Base-by-base conservation (phyloP, 345 rosid genomes). In the Garcia nutans region DNA sequence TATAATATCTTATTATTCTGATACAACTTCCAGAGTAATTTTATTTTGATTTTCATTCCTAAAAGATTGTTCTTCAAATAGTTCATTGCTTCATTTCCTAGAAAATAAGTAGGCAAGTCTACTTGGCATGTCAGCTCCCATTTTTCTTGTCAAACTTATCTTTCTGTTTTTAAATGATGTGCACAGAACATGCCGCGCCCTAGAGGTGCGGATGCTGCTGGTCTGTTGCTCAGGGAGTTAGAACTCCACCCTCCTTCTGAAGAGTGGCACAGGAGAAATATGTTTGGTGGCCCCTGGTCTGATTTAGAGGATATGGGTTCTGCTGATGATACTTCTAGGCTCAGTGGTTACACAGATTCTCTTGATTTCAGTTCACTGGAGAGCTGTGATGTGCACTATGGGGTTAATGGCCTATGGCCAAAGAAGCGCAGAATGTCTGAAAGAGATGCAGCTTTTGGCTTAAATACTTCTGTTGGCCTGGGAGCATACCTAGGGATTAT, bases 161-260 rank as follows among this genome's bases (percentile, higher is more conserved):
- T 54, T n/a, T 60, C 15, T 13, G 44, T 45, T 74, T 49, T 26
- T 17, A 15, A 59, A 52, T 79, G 70, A 77, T 73, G 37, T 31
- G 37, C 73, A 66, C 86, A 96, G 99, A 93, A 91, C 82, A 96
- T 96, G 99, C 99, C 99, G 72, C 88, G 97, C 71, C 99, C 98
- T 65, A 89, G 98, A 85, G 99, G 98, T 81, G 98, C 97, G 42
- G 99, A 96, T 89, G 98, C 97, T 64, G 99, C 99, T 74, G 99
- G 98, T 65, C 86, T 96, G 77, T 84, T 96, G 75, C 95, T 96
- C 56, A 92, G 98, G 50, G 98, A 93, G 78, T 87, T 93, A 78
- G 99, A 96, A 84, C 94, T 96, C 63, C 97, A 96, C 76, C 99
- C 99, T 6, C 97, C 98, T 57, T 90, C 98, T n/a, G 99, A 96